Conservation (phyloP, 192 early-diverging fungal species). For the Linnemannia schmuckeri region DNA sequence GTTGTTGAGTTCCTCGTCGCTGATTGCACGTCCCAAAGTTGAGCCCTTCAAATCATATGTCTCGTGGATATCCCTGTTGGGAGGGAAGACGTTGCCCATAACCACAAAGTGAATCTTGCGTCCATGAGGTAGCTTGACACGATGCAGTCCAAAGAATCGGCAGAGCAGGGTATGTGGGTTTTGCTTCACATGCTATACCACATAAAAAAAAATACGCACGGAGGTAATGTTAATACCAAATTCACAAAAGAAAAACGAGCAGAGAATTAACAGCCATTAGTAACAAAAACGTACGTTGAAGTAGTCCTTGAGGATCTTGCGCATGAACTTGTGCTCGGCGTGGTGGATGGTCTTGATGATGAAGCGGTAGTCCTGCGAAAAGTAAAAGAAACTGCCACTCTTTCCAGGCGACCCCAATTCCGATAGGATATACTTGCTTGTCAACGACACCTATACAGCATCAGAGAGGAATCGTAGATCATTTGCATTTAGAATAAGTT, state of each 20-base stretch:
- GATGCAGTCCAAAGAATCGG: constrained; percentile 95
- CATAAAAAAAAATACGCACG: constrained; percentile 12
- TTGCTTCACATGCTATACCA: constrained; percentile 77
- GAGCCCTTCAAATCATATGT: constrained; percentile 98
- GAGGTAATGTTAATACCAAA: background rate
- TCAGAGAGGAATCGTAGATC: background rate
- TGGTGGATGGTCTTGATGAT: constrained; percentile 99
- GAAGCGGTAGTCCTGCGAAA: constrained; percentile 96
- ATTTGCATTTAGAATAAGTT: background rate
- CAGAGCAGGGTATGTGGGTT: constrained; percentile 95
- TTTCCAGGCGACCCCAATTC: constrained; percentile 96
- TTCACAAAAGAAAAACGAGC: background rate
- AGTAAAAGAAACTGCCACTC: constrained; percentile 98
- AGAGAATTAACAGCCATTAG: background rate
- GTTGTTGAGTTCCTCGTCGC: constrained; percentile 78
- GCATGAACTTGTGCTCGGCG: constrained; percentile 95
- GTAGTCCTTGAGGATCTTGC: constrained; percentile 88
- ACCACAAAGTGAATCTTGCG: constrained; percentile 99
- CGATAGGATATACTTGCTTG: constrained; percentile 96
- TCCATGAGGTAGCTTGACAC: constrained; percentile 94
- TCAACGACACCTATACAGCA: constrained; percentile 80
- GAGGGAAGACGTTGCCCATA: constrained; percentile 98
- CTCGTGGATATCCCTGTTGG: constrained; percentile 97
- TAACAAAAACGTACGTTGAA: constrained; percentile 71
- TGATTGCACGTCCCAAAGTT: constrained; percentile 85